These are phyloP conservation scores for Paecilomyces dactylethromorphus DNA, from an alignment of 2,329 filamentous ascomycete genomes.

Conservation along the genomic window DNA sequence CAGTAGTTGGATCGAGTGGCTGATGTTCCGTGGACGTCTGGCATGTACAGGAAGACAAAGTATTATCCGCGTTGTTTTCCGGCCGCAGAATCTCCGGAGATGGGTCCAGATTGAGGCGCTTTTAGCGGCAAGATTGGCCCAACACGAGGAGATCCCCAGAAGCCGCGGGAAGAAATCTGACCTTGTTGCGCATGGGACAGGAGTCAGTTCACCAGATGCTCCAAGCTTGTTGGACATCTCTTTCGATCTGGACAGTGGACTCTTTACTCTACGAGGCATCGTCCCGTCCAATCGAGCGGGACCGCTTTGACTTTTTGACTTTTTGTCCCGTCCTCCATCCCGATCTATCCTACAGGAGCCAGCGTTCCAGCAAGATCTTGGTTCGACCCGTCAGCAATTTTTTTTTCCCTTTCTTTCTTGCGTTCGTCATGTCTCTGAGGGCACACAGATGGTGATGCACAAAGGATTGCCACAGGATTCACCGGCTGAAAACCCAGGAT, in stretches of 20 bases:
- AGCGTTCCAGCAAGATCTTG: not conserved
- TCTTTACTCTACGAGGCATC: not conserved
- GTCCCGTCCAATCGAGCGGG: not conserved
- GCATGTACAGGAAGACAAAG: not conserved
- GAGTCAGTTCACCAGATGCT: not conserved
- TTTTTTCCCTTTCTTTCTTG: no score
- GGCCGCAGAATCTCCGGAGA: not conserved
- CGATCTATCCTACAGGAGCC: not conserved
- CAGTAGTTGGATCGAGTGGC: not conserved
- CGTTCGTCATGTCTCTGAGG: not conserved
- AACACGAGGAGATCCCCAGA: not conserved
- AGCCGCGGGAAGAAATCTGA: not conserved
- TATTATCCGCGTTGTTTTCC: not conserved
- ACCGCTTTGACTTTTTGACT: not conserved
- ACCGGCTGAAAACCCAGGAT: not conserved
- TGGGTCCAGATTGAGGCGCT: not conserved
- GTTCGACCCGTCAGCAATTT: not conserved
- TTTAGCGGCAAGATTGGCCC: not conserved
- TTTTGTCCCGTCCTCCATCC: not conserved
- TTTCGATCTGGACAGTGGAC: not conserved
- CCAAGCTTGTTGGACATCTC: not conserved
- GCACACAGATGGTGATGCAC: not conserved
- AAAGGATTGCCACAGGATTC: not conserved
- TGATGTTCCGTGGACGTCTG: not conserved
- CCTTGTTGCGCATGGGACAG: not conserved